These are phyloP conservation scores for Umbilicaria muhlenbergii DNA, from an alignment of 495 filamentous ascomycete species.

Conservation along the genomic window DNA sequence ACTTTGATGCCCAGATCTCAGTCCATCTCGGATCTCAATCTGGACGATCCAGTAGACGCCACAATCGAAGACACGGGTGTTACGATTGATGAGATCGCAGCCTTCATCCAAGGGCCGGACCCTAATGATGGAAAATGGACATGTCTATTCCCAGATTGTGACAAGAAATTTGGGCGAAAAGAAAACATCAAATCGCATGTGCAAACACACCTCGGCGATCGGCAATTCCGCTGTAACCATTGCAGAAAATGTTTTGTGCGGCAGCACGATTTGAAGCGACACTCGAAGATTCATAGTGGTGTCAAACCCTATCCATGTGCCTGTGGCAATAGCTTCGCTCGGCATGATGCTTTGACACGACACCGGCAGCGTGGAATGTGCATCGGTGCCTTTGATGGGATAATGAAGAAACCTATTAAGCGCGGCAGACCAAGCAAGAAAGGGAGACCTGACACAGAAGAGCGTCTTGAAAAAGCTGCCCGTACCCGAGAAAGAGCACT, in stretches of 20 bases:
- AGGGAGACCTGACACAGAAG: constrained; percentile 45
- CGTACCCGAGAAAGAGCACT: constrained; percentile 31
- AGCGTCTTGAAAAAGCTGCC: constrained; percentile 46
- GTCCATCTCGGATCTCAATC: constrained; percentile 28
- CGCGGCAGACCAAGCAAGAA: constrained; percentile 49
- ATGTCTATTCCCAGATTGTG: constrained; percentile 67
- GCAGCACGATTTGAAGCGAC: constrained; percentile 91
- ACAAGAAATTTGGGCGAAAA: constrained; percentile 75
- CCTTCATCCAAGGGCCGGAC: constrained; percentile 65
- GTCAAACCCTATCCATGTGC: constrained; percentile 84
- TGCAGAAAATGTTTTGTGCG: constrained; percentile 92
- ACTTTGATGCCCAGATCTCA: constrained; percentile 23
- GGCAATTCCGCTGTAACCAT: constrained; percentile 76
- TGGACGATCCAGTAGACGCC: constrained; percentile 31
- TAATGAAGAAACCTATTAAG: constrained; percentile 54
- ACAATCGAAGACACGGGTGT: constrained; percentile 60
- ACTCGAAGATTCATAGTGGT: constrained; percentile 89
- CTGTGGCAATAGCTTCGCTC: constrained; percentile 80
- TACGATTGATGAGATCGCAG: constrained; percentile 69
- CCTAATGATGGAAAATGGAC: constrained; percentile 63
- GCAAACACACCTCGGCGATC: constrained; percentile 90
- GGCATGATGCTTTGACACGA: constrained; percentile 86
- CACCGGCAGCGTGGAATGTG: constrained; percentile 93
- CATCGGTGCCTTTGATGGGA: constrained; percentile 74
- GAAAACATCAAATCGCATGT: constrained; percentile 98